Base-by-base conservation (phyloP, 441 rosid species). In the Adansonia rubrostipa region DNA sequence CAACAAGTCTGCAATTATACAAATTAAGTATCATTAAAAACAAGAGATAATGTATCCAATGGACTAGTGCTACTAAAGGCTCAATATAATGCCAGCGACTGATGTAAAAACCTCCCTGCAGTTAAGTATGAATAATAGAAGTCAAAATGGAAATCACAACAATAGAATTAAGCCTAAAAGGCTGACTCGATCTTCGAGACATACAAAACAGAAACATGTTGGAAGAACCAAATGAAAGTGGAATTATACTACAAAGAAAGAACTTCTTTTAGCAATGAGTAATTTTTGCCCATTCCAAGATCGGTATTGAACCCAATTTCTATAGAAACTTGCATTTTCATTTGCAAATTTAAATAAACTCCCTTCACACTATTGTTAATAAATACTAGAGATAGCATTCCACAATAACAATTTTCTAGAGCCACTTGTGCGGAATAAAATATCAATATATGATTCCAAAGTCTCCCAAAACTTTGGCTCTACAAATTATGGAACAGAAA, bases 1-100 rank as follows among this genome's bases (percentile, higher is more conserved):
- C 96, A 69, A 92, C 78, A 79, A 95, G 90, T 83, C 99, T 93
- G 96, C 85, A 82, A 79, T 73, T 60, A 81, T 58, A 71, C 8
- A 77, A 76, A 57, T 13, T 24, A 74, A 48, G 24, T 50, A 50
- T 63, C 50, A 54, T 50, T 75, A 51, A 48, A 17, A 57, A 9
- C 44, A 17, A 1, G 9, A 76, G 19, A 75, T 14, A 63, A 77
- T 67, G 57, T 57, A 51, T 73, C 40, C 54, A 70, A 40, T 8
- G 24, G 75, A n/a, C 24, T 36, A 33, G 11, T 42, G 20, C 22
- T 36, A 36, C 40, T 36, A 36, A 36, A 73, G 54, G 20, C 13
- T 5, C 8, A 54, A 40, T 45, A 40, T 33, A 54, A 71, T 71
- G 74, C 74, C 51, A 24, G 11, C 28, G 19, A 6, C 14, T 50